These are phyloP conservation scores for Talaromyces ruber DNA, from an alignment of 495 filamentous ascomycete species.

Conservation along the genomic window DNA sequence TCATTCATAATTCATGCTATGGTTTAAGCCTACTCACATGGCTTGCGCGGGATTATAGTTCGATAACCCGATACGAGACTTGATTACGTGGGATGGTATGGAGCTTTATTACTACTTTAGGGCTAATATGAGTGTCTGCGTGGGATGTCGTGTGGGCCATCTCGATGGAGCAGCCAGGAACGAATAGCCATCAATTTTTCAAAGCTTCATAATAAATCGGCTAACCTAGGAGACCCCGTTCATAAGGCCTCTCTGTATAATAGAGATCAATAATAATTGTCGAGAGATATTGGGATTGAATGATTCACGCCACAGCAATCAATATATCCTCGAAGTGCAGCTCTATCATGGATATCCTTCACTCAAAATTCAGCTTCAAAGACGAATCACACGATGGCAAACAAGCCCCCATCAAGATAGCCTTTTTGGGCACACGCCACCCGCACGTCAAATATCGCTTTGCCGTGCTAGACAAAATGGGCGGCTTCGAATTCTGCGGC, in stretches of 20 bases:
- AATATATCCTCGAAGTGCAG: neutral
- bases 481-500: slow-evolving; percentile 11
- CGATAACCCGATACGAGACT: neutral
- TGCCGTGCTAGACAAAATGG: slow-evolving; percentile 11
- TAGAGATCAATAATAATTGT: neutral
- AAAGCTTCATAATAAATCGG: neutral
- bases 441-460: slow-evolving; percentile 14
- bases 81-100: slow-evolving; percentile 1
- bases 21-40: neutral
- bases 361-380: slow-evolving; percentile 10
- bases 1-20: neutral
- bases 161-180: neutral
- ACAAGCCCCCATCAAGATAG: slow-evolving; percentile 9
- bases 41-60: neutral
- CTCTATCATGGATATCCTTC: slow-evolving; percentile 9
- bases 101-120: neutral
- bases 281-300: neutral
- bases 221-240: neutral
- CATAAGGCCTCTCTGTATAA: neutral
- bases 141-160: neutral
- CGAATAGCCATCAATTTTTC: neutral
- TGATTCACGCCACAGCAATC: neutral
- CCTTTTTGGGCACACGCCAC: slow-evolving; percentile 10
- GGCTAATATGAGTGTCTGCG: neutral
- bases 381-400: slow-evolving; percentile 3